phyloP scores from a whole-genome alignment of 164 flowering plant species.

The Annona cherimola region DNA sequence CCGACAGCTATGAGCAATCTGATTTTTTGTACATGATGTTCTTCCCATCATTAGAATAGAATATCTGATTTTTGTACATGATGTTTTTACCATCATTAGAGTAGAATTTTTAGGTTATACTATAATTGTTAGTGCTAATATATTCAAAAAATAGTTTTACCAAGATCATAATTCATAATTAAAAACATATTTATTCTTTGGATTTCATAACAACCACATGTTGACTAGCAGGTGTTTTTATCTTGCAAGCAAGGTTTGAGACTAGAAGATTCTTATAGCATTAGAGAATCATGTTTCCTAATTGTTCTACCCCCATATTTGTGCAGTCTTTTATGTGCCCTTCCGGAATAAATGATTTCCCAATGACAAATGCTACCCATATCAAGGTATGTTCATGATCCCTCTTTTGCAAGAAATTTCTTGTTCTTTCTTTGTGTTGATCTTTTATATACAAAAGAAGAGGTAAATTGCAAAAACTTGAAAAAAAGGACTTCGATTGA shows the following conservation, averaged over 20 bases:
- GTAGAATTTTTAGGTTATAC: background rate
- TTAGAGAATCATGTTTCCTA: background rate
- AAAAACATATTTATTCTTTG: too few relatives aligned
- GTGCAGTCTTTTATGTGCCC: slow-evolving; percentile 98
- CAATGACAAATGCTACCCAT: slow-evolving; percentile 85
- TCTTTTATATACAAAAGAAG: background rate
- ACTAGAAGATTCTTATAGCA: background rate
- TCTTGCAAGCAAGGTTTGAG: slow-evolving; percentile 2
- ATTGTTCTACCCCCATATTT: slow-evolving; percentile 11
- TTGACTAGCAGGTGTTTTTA: slow-evolving; percentile 1
- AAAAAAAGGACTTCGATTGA: background rate
- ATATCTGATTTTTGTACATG: background rate
- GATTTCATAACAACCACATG: background rate
- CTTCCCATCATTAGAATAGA: background rate
- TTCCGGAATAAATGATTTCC: slow-evolving; percentile 97
- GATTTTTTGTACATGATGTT: background rate
- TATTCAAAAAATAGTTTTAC: too few relatives aligned
- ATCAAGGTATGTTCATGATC: slow-evolving; percentile 61
- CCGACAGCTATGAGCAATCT: background rate
- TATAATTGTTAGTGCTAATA: too few relatives aligned
- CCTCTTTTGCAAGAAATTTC: background rate
- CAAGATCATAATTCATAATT: too few relatives aligned
- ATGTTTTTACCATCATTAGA: background rate
- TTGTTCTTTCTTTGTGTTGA: background rate
- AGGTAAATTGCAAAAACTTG: too few relatives aligned